Evolutionary conservation across 768 basidiomycete species (phyloP).

Genomic region (Tulasnella sp.): DNA sequence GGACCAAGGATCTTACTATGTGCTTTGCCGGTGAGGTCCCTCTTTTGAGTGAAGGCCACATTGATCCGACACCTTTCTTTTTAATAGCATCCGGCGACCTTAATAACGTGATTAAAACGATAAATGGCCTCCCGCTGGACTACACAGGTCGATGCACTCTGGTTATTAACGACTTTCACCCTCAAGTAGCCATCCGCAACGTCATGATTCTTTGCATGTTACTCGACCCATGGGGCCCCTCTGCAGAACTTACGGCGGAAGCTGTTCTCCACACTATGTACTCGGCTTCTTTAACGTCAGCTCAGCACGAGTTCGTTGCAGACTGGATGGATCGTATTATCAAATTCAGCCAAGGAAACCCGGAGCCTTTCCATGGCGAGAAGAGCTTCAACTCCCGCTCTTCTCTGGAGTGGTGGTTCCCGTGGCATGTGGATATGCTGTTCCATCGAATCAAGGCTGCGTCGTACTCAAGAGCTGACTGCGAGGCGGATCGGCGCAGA

Average conservation of each 20-base stretch:
- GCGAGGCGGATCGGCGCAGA: too few relatives aligned
- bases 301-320: constrained; percentile 34
- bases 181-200: constrained; percentile 40
- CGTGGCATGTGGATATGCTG: not conserved
- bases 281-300: constrained; percentile 42
- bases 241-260: constrained; percentile 41
- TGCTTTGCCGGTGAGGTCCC: constrained; percentile 17
- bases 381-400: not conserved
- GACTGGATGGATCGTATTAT: constrained; percentile 30
- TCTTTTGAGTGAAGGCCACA: not conserved
- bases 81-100: constrained; percentile 49
- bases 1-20: constrained; percentile 6
- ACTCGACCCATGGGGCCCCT: constrained; percentile 34
- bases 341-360: constrained; percentile 29
- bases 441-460: too few relatives aligned
- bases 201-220: constrained; percentile 44
- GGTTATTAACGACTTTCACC: constrained; percentile 43
- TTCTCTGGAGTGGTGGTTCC: not conserved
- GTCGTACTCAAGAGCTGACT: too few relatives aligned
- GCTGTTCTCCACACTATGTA: constrained; percentile 50
- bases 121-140: constrained; percentile 44
- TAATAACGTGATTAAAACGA: constrained; percentile 43
- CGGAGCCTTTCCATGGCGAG: not conserved
- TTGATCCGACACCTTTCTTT: constrained; percentile 14
- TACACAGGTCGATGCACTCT: constrained; percentile 43